Evolutionary conservation across 2,329 filamentous ascomycete genomes (phyloP), one percentile per base, ranked within the genome.

Genomic region (Calonectria montana): DNA sequence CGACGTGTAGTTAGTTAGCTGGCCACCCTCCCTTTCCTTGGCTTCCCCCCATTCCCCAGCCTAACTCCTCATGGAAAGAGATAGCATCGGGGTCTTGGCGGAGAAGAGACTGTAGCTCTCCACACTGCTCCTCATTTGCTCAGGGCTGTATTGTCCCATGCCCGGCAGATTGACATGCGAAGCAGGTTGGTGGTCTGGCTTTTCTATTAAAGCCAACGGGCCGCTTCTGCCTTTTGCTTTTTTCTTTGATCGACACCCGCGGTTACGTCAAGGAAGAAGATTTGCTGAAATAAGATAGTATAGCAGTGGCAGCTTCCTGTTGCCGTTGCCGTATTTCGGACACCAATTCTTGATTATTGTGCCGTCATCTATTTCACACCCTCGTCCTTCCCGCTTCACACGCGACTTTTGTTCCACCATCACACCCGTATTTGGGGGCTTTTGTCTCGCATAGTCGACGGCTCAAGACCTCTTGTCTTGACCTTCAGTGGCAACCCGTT

Each of bases 391-490:
- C 67, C 75, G 68, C 76, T 70, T 72, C 63, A 70, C 57, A 78
- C 77, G 71, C 73, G 77, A 73, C 62, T 64, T 47, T 61, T 68
- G 76, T 73, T 79, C 57, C 77, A 79, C 77, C 75, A 69, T 75
- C 73, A 71, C 73, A 78, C 72, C 76, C 77, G 73, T 70, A 71
- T 74, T 72, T 75, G 50, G 75, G 61, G 69, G 37, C 70, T 71
- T 47, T 74, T 73, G 74, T 77, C 76, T 78, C 72, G 72, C 70
- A 77, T 69, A 50, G 41, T 65, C 61, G 48, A 48, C 43, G 43
- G 48, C 27, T n/a, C 53, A 43, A 63, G 61, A 45, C 35, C 57
- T 70, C 62, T 76, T 76, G 72, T 75, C 69, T 71, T 74, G 72
- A 57, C 43, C 47, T 37, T 16, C 25, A 35, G 43, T 45, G 70